Evolutionary conservation across 352 stramenopile genomes (phyloP).

Genomic region (Aphanomyces invadans): DNA sequence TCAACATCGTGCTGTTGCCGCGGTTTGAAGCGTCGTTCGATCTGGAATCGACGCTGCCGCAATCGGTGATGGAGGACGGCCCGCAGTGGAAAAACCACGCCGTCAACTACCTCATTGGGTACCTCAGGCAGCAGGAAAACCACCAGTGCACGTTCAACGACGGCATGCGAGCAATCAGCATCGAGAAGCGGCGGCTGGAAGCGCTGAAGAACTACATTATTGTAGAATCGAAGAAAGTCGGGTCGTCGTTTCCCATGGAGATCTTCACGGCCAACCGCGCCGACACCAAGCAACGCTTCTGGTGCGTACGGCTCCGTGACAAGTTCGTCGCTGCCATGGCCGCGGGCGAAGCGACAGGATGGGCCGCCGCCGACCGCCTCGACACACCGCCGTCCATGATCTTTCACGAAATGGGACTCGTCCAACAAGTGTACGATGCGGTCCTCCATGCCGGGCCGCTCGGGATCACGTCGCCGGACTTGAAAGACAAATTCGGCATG

Average conservation of each 20-base stretch:
- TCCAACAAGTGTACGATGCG: not conserved
- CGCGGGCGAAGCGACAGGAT: not conserved
- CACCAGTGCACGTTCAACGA: constrained; percentile 8
- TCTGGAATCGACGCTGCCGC: not conserved
- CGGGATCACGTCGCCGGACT: constrained; percentile 7
- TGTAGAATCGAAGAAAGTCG: not conserved
- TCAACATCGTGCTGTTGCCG: constrained; percentile 16
- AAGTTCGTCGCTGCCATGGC: not conserved
- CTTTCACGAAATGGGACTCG: constrained; percentile 1
- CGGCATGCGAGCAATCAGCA: not conserved
- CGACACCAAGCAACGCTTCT: constrained; percentile 10
- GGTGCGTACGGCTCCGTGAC: constrained; percentile 1
- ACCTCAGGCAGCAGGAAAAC: constrained; percentile 1
- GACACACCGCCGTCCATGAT: not conserved
- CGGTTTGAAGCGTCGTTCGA: constrained; percentile 4
- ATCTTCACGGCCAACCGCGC: constrained; percentile 11
- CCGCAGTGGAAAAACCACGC: not conserved
- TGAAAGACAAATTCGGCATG: not conserved
- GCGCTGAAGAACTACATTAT: constrained; percentile 23
- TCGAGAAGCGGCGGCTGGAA: constrained; percentile 9
- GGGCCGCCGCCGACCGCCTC: not conserved
- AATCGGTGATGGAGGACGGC: constrained; percentile 6
- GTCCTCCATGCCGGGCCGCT: not conserved
- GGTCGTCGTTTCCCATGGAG: constrained; percentile 9
- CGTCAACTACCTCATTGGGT: not conserved